Evolutionary conservation across 1,139 yeast genomes (phyloP).

Genomic region (Suhomyces wounanorum): DNA sequence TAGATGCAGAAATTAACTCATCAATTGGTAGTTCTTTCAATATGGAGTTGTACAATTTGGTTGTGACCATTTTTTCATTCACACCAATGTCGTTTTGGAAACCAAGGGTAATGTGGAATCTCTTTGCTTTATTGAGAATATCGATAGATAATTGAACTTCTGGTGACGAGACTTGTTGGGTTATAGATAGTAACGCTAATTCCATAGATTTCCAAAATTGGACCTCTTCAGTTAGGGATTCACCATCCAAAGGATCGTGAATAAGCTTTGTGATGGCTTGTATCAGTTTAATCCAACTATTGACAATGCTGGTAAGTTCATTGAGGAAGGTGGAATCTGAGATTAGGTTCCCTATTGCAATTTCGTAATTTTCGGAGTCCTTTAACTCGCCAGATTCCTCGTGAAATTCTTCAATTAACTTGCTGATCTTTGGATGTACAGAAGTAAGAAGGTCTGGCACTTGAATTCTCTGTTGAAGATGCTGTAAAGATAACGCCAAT

Average conservation of each 20-base stretch:
- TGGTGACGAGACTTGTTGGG: conserved; percentile 56
- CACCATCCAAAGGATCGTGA: conserved; percentile 57
- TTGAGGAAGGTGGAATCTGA: conserved; percentile 63
- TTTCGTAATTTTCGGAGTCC: conserved; percentile 19
- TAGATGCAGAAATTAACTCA: conserved; percentile 46
- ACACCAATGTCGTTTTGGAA: conserved; percentile 75
- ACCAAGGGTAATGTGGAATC: conserved; percentile 77
- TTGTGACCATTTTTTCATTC: conserved; percentile 53
- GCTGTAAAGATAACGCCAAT: conserved; percentile 65
- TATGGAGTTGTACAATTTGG: conserved; percentile 60
- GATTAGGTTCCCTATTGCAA: conserved; percentile 17
- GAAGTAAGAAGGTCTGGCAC: conserved; percentile 61
- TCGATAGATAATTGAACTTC: conserved; percentile 63
- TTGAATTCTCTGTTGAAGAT: conserved; percentile 67
- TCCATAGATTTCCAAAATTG: conserved; percentile 82
- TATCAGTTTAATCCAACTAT: conserved; percentile 70
- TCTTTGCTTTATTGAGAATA: conserved; percentile 65
- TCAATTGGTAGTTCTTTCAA: conserved; percentile 72
- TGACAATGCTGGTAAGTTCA: conserved; percentile 63
- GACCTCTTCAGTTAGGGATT: conserved; percentile 65
- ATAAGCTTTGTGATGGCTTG: conserved; percentile 57
- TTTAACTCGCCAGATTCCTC: conserved; percentile 21
- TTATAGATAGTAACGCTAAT: conserved; percentile 55
- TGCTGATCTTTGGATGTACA: conserved; percentile 55
- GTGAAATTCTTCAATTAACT: conserved; percentile 25